These are phyloP conservation scores for Xylariales sp. DNA, from an alignment of 2,329 filamentous ascomycete genomes.

Conservation along the genomic window DNA sequence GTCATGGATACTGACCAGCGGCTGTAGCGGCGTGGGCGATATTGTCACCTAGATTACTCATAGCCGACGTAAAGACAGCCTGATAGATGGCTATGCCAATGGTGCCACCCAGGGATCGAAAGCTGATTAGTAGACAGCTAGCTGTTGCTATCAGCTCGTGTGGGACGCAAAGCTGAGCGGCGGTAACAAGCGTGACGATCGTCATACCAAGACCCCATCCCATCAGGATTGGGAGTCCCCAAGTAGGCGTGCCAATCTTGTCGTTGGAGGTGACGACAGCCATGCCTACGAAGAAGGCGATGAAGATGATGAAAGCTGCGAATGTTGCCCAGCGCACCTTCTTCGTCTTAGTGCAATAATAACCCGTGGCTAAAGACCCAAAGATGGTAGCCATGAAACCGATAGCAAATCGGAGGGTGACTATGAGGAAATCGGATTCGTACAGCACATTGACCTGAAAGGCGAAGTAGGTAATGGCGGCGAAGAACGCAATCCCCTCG, in stretches of 20 bases:
- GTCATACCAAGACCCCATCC: conserved; percentile 31
- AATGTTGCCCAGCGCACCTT: conserved; percentile 23
- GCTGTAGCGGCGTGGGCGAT: conserved; percentile 27
- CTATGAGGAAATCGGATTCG: conserved; percentile 29
- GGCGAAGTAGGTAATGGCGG: conserved; percentile 38
- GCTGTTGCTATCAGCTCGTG: conserved; percentile 29
- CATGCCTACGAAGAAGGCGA: conserved; percentile 31
- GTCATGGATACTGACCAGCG: no score
- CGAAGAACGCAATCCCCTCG: conserved; percentile 35
- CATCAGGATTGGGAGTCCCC: conserved; percentile 33
- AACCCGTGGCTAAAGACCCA: conserved; percentile 24
- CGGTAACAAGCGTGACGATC: conserved; percentile 30
- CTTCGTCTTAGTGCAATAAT: conserved; percentile 25
- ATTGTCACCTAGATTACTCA: conserved; percentile 24
- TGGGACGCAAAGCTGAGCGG: conserved; percentile 33
- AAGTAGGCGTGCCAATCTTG: conserved; percentile 19
- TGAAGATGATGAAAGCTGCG: conserved; percentile 22
- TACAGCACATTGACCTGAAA: conserved; percentile 32
- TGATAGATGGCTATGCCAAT: conserved; percentile 41
- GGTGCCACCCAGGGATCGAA: conserved; percentile 40
- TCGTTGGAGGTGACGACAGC: conserved; percentile 24
- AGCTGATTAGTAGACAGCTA: conserved; percentile 29
- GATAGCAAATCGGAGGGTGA: conserved; percentile 29
- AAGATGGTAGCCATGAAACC: conserved; percentile 27
- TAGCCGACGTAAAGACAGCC: conserved; percentile 21